phyloP scores from a whole-genome alignment of 495 filamentous ascomycete genomes.

The Podospora pseudopauciseta region DNA sequence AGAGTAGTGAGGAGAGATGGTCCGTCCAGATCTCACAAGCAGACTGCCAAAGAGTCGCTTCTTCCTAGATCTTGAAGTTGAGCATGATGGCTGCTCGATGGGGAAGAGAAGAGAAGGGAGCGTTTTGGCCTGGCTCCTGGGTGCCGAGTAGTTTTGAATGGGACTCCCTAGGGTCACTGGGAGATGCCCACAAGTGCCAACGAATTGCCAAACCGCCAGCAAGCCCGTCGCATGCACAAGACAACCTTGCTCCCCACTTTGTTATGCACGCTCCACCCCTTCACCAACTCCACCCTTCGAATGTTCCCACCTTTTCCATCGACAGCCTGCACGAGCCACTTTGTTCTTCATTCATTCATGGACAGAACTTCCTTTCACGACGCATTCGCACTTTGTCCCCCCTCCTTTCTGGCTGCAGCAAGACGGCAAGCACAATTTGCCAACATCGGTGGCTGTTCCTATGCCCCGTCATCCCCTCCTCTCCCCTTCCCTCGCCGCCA shows the following conservation, averaged over 20 bases:
- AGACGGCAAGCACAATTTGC: conserved; percentile 4
- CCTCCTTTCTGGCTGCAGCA: conserved; percentile 4
- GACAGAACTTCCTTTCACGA: neutral
- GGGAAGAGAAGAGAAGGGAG: conserved; percentile 33
- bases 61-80: conserved; percentile 46
- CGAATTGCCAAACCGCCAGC: conserved; percentile 15
- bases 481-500: neutral
- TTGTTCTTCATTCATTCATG: neutral
- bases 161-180: conserved; percentile 6
- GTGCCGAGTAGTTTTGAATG: conserved; percentile 47
- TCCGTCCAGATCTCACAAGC: conserved; percentile 41
- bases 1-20: conserved; percentile 19
- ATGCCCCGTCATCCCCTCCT: neutral
- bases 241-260: neutral
- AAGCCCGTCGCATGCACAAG: neutral
- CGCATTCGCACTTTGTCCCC: neutral
- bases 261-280: conserved; percentile 4
- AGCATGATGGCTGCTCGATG: conserved; percentile 48
- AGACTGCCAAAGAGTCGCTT: conserved; percentile 47
- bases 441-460: neutral
- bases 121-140: conserved; percentile 35
- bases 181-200: conserved; percentile 18
- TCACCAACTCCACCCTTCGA: neutral
- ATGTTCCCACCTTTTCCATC: neutral
- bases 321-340: neutral